Evolutionary conservation across 2,329 filamentous ascomycete genomes (phyloP).

Genomic region (Apiospora koreana): DNA sequence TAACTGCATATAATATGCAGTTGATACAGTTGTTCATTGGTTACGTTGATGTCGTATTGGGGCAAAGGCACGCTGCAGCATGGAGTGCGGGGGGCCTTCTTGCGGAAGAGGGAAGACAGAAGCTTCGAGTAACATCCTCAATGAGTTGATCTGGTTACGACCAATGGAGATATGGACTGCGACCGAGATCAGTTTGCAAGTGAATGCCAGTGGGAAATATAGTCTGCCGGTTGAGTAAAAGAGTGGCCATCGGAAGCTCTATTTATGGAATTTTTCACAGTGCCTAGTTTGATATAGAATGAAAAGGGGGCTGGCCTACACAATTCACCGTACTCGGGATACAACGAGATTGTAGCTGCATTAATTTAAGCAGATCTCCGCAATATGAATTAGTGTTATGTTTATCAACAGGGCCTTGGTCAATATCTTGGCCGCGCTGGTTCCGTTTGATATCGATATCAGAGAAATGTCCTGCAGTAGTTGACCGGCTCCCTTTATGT

Average conservation of each 20-base stretch:
- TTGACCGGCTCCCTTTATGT: not conserved
- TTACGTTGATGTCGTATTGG: not conserved
- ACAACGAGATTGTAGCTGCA: not conserved
- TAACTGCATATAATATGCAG: not conserved
- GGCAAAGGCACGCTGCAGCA: not conserved
- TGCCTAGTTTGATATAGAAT: not conserved
- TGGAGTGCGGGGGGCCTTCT: not conserved
- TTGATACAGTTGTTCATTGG: not conserved
- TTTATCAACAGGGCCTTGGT: not conserved
- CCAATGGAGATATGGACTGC: not conserved
- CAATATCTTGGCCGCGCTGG: not conserved
- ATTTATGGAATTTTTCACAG: not conserved
- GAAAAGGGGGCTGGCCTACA: not conserved
- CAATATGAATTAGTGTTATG: too few species aligned
- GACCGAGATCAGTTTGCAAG: not conserved
- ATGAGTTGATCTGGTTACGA: not conserved
- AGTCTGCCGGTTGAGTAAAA: not conserved
- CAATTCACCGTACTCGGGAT: not conserved
- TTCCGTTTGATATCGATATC: not conserved
- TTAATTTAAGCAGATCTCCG: not conserved
- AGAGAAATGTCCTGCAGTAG: not conserved
- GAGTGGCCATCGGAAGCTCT: not conserved
- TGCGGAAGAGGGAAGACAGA: not conserved
- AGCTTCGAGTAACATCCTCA: not conserved
- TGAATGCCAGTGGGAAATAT: not conserved